Base-by-base conservation (phyloP, 768 basidiomycete species). In the Daedalea quercina region DNA sequence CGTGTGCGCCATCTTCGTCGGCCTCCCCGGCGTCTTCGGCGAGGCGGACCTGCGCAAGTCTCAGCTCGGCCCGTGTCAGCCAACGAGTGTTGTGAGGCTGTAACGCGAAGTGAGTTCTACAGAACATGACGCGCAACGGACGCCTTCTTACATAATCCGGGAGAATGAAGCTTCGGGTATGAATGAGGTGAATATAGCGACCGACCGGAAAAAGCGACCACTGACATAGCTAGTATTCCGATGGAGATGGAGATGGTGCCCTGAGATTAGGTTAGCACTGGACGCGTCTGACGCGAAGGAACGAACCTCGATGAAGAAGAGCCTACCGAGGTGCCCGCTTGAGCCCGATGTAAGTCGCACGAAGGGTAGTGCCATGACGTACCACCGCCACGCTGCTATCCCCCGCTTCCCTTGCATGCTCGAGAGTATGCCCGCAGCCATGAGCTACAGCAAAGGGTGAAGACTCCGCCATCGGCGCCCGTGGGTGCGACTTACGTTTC, bases 351-450 rank as follows among this genome's bases (percentile, higher is more conserved):
- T 35, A 43, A 15, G 24, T 24, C 23, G n/a, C 25, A 40, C 24
- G 46, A 24, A 47, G 49, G 26, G 42, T 6, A 2, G 0, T 17
- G n/a, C 9, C 19, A n/a, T 19, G 12, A 50, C 70, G 54, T 55
- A 81, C 82, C 81, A 89, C 71, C 82, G 62, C 87, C 87, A 89
- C 9, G 83, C 85, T 25, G 80, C 63, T 40, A 85, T 81, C 1
- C 85, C 86, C 3, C 77, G 69, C 47, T 73, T 74, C 1, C 84
- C 85, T 55, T 90, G 77, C 85, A 89, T 84, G 41, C 73, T 75
- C 1, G 73, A 69, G 15, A 91, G 73, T 50, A 89, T 84, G 11
- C 84, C 87, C n/a, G 86, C 86, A 15, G 85, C 88, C 60, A 88
- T 78, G 7, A 87, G 63, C 80, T 85, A 54, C 19, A 54, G 17